These are phyloP conservation scores for Chaetomiaceae sp. DNA, from an alignment of 2,329 filamentous ascomycete species.

Conservation along the genomic window DNA sequence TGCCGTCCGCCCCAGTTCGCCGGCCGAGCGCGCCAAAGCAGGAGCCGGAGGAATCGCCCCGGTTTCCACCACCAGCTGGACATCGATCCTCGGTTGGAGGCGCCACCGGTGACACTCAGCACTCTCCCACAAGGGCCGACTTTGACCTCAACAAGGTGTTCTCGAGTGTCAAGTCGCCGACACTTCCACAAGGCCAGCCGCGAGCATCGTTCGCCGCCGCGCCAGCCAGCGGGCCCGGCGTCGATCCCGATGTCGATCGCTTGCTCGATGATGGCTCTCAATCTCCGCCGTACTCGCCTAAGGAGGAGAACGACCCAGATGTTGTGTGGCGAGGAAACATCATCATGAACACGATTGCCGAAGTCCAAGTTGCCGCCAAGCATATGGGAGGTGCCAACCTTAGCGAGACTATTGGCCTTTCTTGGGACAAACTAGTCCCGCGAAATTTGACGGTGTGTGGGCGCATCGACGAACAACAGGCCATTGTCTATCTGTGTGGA, in stretches of 20 bases:
- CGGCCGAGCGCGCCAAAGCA: constrained; percentile 32
- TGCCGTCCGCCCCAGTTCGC: constrained; percentile 35
- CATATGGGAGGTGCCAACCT: constrained; percentile 83
- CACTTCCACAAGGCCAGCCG: constrained; percentile 40
- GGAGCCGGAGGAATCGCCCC: constrained; percentile 21
- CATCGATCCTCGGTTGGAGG: constrained; percentile 26
- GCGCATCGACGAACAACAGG: constrained; percentile 75
- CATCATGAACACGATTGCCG: constrained; percentile 71
- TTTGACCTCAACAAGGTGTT: constrained; percentile 88
- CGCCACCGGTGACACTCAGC: constrained; percentile 45
- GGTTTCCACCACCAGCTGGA: constrained; percentile 25
- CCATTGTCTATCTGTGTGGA: constrained; percentile 86
- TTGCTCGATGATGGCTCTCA: constrained; percentile 78
- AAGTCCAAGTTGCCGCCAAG: constrained; percentile 72
- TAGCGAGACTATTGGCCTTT: constrained; percentile 46
- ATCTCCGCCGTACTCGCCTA: constrained; percentile 78
- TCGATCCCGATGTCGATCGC: constrained; percentile 86
- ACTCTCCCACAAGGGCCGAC: constrained; percentile 53
- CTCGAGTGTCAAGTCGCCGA: constrained; percentile 74
- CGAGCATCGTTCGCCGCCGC: constrained; percentile 45
- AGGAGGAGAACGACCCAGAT: constrained; percentile 61
- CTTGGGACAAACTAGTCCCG: constrained; percentile 74
- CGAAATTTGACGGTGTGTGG: constrained; percentile 66
- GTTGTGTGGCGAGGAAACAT: constrained; percentile 75
- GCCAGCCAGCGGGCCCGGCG: constrained; percentile 54